Base-by-base conservation (phyloP, 768 basidiomycete genomes). In the Nevesoporus exiguus region DNA sequence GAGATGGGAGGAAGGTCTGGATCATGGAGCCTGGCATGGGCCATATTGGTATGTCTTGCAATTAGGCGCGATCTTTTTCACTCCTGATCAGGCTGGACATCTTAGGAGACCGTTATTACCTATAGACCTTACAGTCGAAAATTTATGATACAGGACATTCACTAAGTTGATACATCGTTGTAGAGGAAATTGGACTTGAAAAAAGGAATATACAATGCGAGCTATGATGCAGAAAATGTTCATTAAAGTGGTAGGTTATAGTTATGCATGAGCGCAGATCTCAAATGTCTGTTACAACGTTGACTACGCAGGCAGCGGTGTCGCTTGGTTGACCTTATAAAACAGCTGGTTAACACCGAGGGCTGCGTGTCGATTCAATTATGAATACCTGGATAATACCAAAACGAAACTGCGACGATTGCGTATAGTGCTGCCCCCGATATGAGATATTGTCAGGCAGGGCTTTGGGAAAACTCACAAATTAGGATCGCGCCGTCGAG, bases 11-110 rank as follows among this genome's bases (percentile, higher is more conserved):
- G 43, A 85, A 87, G 66, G 82, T 87, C 14, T 93, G 91, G 87
- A 76, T 88, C 14, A 84, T 93, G 75, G 82, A 90, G 58, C 92
- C 92, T 29, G 92, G 92, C 13, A 85, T 94, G 82, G 92, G 92
- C 0, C 88, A 91, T 51, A 92, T 93, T 48, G 91, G 91, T 88
- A 56, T 41, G 79, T 49, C 40, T 24, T 24, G 19, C 21, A 33
- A 37, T 41, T 36, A 19, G 33, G 19, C 6, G 13, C 37, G 29
- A 44, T 19, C 3, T 7, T 19, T 10, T 15, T 5, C 29, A 17
- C 7, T 24, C 43, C 49, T 59, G 2, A 66, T 37, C 5, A 13
- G 3, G 9, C 31, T 11, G 11, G 7, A 19, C 41, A 4, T 45
- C 31, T n/a, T 40, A 76, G 76, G 74, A 25, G 75, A 76, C 59